Evolutionary conservation across 129 eudicot genomes (phyloP), one percentile per base, ranked within the genome.

Genomic region (Tagetes erecta): DNA sequence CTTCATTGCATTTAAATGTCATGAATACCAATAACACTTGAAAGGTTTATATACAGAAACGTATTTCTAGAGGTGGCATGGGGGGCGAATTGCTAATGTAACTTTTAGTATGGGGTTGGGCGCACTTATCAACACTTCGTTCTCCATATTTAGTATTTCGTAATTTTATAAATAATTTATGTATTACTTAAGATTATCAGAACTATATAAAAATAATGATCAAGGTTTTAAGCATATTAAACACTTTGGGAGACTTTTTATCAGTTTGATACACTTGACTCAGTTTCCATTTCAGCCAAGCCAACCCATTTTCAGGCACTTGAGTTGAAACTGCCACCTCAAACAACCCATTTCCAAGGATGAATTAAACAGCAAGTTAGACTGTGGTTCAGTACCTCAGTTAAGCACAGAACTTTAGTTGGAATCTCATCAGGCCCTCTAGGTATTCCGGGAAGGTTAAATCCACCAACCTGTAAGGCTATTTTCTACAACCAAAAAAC

Each of bases 321-420:
- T 33, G 64, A 57, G 64, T 57, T 6, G 64, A 56, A 56, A 56
- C 7, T 30, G 12, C 37, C 58, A 14, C 11, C 63, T 56, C 63
- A 27, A 56, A 6, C 8, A 56, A 12, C 63, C 63, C 12, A 8
- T 56, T 30, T 27, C 63, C 3, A 1, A 8, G 64, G 7, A 6
- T 13, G 37, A 33, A 8, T 57, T 6, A 8, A 52, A 52, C 58
- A 6, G 36, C 44, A 8, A 9, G 38, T 42, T 44, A 42, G 33
- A 30, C 9, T 36, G 62, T 57, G 74, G 12, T 50, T 8, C 8
- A 71, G 10, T 9, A 92, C 97, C 93, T 92, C 96, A 58, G 90
- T 81, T 80, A 92, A 85, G 82, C 97, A 92, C 58, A 92, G 81
- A 65, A 92, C 78, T 84, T 92, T 92, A 67, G 96, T 92, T 78